These are phyloP conservation scores for Sutorius eximius DNA, from an alignment of 1,284 basidiomycete genomes.

Conservation along the genomic window DNA sequence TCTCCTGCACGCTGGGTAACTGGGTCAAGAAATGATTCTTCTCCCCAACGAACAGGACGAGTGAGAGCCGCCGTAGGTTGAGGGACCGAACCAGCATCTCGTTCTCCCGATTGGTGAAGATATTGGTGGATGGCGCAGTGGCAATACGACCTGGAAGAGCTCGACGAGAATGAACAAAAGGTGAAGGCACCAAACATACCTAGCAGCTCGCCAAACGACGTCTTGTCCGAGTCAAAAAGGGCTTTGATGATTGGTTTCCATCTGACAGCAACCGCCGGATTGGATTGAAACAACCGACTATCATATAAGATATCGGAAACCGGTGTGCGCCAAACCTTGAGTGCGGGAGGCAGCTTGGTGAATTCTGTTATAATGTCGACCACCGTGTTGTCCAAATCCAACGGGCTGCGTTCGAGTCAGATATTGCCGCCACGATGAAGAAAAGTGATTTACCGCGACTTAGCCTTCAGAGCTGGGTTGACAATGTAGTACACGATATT, in stretches of 20 bases:
- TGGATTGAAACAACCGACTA: slow-evolving; percentile 81
- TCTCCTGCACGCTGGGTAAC: slow-evolving; percentile 93
- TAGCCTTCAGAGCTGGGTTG: slow-evolving; percentile 75
- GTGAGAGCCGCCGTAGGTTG: slow-evolving; percentile 86
- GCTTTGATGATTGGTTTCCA: slow-evolving; percentile 84
- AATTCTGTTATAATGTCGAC: slow-evolving; percentile 77
- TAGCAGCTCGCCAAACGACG: slow-evolving; percentile 82
- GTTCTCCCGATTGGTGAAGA: slow-evolving; percentile 94
- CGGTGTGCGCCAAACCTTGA: slow-evolving; percentile 84
- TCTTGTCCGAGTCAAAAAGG: slow-evolving; percentile 85
- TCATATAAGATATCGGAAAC: slow-evolving; percentile 86
- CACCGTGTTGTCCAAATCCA: slow-evolving; percentile 68
- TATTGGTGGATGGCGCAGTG: slow-evolving; percentile 88
- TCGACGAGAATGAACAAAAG: slow-evolving; percentile 10
- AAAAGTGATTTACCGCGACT: slow-evolving; percentile 51
- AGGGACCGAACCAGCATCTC: slow-evolving; percentile 90
- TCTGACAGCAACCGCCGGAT: slow-evolving; percentile 50
- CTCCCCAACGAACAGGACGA: slow-evolving; percentile 81
- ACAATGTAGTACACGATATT: slow-evolving; percentile 89
- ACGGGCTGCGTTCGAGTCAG: slow-evolving; percentile 46
- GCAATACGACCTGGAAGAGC: slow-evolving; percentile 68
- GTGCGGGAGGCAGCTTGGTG: slow-evolving; percentile 72
- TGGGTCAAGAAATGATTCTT: slow-evolving; percentile 90
- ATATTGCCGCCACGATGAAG: background rate
- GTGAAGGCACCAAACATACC: slow-evolving; percentile 45